These are phyloP conservation scores for Lactarius trivialis DNA, from an alignment of 768 basidiomycete genomes.

Conservation along the genomic window DNA sequence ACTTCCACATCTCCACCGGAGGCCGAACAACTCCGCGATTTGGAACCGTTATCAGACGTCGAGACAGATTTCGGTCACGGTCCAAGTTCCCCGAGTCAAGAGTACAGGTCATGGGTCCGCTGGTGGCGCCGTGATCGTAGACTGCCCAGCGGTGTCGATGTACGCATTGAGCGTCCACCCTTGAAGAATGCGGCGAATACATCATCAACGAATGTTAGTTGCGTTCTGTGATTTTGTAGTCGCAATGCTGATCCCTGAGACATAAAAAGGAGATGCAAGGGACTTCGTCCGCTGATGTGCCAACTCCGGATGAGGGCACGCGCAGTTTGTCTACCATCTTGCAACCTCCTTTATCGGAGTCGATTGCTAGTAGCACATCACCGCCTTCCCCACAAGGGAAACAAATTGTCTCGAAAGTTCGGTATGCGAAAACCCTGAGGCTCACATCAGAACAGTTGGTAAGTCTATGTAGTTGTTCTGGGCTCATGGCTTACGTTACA, in stretches of 20 bases:
- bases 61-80: slow-evolving; percentile 8
- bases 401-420: slow-evolving; percentile 32
- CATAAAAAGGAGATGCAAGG: neutral
- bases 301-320: neutral
- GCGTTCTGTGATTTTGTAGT: neutral
- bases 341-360: slow-evolving; percentile 2
- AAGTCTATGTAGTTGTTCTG: slow-evolving; percentile 26
- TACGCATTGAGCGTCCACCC: neutral
- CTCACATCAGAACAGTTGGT: slow-evolving; percentile 94
- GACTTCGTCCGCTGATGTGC: neutral
- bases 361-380: neutral
- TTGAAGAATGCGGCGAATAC: slow-evolving; percentile 2
- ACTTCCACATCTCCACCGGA: neutral
- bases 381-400: neutral
- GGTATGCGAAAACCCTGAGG: slow-evolving; percentile 87
- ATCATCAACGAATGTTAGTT: slow-evolving; percentile 5
- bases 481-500: neutral
- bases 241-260: neutral
- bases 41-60: slow-evolving; percentile 13
- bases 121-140: slow-evolving; percentile 70
- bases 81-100: slow-evolving; percentile 2
- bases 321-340: neutral
- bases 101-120: slow-evolving; percentile 61
- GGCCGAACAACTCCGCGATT: neutral
- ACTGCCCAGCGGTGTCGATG: slow-evolving; percentile 14